Evolutionary conservation across 805 yeast species (phyloP), one percentile per base, ranked within the genome.

Genomic region (Suhomyces pyralidae): DNA sequence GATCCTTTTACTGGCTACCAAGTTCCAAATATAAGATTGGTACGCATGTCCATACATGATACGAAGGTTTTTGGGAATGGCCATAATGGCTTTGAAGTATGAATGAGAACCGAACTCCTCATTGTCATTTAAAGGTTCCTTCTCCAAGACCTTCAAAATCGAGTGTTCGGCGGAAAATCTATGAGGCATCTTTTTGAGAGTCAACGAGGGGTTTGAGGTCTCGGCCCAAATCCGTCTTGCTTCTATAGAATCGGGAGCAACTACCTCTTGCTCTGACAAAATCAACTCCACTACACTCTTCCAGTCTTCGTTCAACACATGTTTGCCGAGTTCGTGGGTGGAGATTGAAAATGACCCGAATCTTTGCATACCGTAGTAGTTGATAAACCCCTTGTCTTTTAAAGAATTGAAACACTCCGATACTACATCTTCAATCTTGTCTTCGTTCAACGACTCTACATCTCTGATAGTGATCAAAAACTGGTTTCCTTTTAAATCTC

Each of bases 21-120:
- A 66, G 65, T 96, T 96, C 99, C 99, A 96, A 26, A 94, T 81
- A 64, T 86, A 94, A 57, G 97, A 90, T 71, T 94, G 99, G 68
- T 96, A 96, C 3, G 99, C 97, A 70, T 94, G 99, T 2, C 88
- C 97, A 65, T 94, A 94, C 96, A 94, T 93, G 53, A 92, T 82
- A 66, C 97, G 79, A 65, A 94, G 76, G 65, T 92, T 92, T 69
- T 97, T 82, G 32, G 99, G 98, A 58, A 94, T 88, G 52, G 90
- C 82, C 86, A 88, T 85, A 45, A 96, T 79, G 2, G 96, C 94
- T 54, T 81, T 82, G 63, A 89, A 84, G 66, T 84, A 89, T n/a
- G 88, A 76, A 50, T 78, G 76, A 3, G 71, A 67, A 17, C 78
- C 64, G 61, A 75, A 85, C 22, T 69, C 74, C 44, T 70, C 76